Conservation (phyloP, 31 red algal species). For the Porphyra umbilicalis region DNA sequence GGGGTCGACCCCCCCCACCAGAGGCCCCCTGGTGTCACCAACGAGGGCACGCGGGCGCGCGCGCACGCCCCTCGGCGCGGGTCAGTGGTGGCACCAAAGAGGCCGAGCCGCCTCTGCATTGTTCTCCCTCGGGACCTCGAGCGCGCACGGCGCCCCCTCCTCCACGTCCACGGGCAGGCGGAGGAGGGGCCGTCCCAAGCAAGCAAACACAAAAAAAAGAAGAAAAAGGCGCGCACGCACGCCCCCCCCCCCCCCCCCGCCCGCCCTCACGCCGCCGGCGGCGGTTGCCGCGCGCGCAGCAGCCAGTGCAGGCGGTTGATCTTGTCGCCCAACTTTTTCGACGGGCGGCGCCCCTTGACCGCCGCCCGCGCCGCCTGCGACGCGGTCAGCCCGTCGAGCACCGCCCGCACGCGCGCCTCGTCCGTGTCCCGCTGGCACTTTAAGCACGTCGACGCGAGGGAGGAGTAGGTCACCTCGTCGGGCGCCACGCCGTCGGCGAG, state of each 20-base stretch:
- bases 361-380: constrained; percentile 1
- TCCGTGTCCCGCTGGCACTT: constrained; percentile 12
- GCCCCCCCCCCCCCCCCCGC: too few species aligned
- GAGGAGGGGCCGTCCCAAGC: too few species aligned
- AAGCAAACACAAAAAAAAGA: neutral
- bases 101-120: too few species aligned
- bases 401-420: constrained; percentile 31
- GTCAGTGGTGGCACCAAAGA: too few species aligned
- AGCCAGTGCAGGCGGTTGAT: constrained; percentile 26
- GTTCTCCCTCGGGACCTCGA: too few species aligned
- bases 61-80: too few species aligned
- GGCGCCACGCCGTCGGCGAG: constrained; percentile 13
- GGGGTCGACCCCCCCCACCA: too few species aligned
- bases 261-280: neutral
- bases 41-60: too few species aligned
- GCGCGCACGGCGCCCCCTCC: too few species aligned
- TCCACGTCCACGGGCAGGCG: too few species aligned
- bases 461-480: constrained; percentile 49
- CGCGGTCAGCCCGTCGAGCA: neutral
- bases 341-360: neutral
- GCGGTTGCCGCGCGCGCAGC: constrained; percentile 21
- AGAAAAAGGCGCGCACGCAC: neutral
- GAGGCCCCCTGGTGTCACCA: too few species aligned
- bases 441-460: constrained; percentile 49
- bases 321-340: constrained; percentile 21